Conservation (phyloP, 768 basidiomycete species). For the Phanerochaete sordida region DNA sequence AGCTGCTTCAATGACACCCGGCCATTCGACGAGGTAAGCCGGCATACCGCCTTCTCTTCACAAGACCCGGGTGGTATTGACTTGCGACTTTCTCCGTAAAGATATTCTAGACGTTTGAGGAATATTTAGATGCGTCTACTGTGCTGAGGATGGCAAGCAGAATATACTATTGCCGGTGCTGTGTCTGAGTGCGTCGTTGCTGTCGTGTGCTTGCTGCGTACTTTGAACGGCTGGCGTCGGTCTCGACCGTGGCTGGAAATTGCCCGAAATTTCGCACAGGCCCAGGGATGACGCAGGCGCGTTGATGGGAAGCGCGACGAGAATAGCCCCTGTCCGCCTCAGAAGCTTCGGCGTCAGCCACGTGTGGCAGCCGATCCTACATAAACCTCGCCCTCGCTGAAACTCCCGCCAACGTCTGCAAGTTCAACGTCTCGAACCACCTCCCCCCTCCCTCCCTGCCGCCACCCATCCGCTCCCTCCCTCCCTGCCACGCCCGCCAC, state of each 20-base stretch:
- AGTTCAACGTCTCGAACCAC: background rate
- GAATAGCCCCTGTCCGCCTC: slow-evolving; percentile 2
- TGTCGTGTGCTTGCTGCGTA: background rate
- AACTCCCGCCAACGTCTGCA: background rate
- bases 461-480: background rate
- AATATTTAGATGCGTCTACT: background rate
- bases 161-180: background rate
- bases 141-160: background rate
- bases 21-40: slow-evolving; percentile 89
- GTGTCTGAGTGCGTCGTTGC: background rate
- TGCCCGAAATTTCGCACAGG: slow-evolving; percentile 1
- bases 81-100: background rate
- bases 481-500: slow-evolving; percentile 9
- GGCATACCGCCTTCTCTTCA: background rate
- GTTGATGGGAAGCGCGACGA: slow-evolving; percentile 1
- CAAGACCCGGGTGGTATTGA: background rate
- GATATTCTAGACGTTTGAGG: background rate
- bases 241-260: background rate
- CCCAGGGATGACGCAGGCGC: background rate
- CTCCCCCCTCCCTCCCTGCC: slow-evolving; percentile 7
- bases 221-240: background rate
- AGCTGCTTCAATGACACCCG: slow-evolving; percentile 94
- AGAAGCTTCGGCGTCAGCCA: background rate
- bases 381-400: background rate
- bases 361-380: background rate